Evolutionary conservation across 208 protist genomes (phyloP).

Genomic region (Phytomonas sp.): DNA sequence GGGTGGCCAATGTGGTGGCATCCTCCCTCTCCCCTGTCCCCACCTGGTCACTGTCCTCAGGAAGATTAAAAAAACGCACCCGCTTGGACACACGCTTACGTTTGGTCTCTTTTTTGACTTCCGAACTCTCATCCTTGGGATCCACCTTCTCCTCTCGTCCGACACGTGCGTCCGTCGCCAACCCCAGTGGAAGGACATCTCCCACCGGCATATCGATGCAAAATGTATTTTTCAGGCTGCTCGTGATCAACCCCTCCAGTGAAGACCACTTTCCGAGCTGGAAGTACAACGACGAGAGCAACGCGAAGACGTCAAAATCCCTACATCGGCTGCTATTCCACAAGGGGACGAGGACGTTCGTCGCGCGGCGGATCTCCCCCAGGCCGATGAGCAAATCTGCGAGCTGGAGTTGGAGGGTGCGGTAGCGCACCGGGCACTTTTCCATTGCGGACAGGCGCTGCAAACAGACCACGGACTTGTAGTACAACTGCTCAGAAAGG

Average conservation of each 20-base stretch:
- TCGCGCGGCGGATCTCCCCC: constrained; percentile 65
- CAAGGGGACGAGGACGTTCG: constrained; percentile 53
- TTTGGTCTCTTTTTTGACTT: constrained; percentile 8
- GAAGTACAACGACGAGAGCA: constrained; percentile 82
- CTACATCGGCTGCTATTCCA: constrained; percentile 70
- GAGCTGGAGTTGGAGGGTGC: constrained; percentile 74
- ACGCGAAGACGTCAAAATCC: constrained; percentile 86
- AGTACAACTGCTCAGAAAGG: constrained; percentile 69
- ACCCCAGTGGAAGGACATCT: not conserved
- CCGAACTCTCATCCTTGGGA: not conserved
- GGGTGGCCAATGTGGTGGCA: not conserved
- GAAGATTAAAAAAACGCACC: constrained; percentile 55
- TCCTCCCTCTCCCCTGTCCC: constrained; percentile 7
- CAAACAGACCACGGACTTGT: constrained; percentile 82
- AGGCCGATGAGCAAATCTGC: constrained; percentile 81
- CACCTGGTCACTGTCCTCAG: constrained; percentile 18
- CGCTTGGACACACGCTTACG: constrained; percentile 33
- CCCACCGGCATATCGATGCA: constrained; percentile 10
- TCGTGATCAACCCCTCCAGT: constrained; percentile 70
- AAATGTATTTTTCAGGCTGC: constrained; percentile 74
- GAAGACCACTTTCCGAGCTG: constrained; percentile 80
- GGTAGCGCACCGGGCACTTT: constrained; percentile 43
- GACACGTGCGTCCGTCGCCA: not conserved
- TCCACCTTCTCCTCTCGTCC: not conserved
- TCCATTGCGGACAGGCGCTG: constrained; percentile 71